phyloP scores from a whole-genome alignment of 257 asterid genomes.

The Nicotiana attenuata region DNA sequence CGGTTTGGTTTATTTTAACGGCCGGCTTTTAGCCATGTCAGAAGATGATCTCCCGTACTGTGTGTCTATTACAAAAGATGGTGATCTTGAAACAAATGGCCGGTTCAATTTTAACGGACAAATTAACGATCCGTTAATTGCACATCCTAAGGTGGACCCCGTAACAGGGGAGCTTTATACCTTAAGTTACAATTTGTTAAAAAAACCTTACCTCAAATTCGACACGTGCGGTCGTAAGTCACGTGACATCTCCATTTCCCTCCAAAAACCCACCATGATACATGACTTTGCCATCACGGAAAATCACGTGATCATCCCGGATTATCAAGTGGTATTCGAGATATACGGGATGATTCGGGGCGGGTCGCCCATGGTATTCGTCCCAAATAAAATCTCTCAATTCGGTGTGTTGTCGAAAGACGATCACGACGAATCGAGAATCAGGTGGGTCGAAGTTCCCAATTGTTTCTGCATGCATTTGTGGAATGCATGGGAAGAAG shows the following conservation, averaged over 20 bases:
- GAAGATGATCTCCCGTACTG: slow-evolving; percentile 58
- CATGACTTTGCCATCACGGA: slow-evolving; percentile 57
- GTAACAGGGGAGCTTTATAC: slow-evolving; percentile 45
- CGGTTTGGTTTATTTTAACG: slow-evolving; percentile 43
- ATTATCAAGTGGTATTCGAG: slow-evolving; percentile 53
- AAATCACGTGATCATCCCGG: slow-evolving; percentile 56
- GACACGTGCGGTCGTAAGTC: slow-evolving; percentile 28
- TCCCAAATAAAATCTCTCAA: slow-evolving; percentile 32
- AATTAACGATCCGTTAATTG: slow-evolving; percentile 36
- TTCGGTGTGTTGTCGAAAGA: slow-evolving; percentile 38
- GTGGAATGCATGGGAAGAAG: slow-evolving; percentile 68
- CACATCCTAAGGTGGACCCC: slow-evolving; percentile 66
- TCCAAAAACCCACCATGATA: slow-evolving; percentile 42
- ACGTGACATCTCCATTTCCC: slow-evolving; percentile 39
- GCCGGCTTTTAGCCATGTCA: slow-evolving; percentile 47
- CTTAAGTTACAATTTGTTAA: slow-evolving; percentile 35
- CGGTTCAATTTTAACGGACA: slow-evolving; percentile 41
- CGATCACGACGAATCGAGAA: slow-evolving; percentile 28
- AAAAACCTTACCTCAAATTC: slow-evolving; percentile 41
- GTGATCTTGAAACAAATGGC: slow-evolving; percentile 43
- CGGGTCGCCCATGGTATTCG: slow-evolving; percentile 40
- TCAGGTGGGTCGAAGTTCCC: slow-evolving; percentile 48
- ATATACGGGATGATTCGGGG: slow-evolving; percentile 41
- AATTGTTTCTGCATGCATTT: slow-evolving; percentile 47
- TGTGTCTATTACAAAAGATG: slow-evolving; percentile 25